Conservation (phyloP, 164 flowering plant genomes). For the Berberis vulgaris region DNA sequence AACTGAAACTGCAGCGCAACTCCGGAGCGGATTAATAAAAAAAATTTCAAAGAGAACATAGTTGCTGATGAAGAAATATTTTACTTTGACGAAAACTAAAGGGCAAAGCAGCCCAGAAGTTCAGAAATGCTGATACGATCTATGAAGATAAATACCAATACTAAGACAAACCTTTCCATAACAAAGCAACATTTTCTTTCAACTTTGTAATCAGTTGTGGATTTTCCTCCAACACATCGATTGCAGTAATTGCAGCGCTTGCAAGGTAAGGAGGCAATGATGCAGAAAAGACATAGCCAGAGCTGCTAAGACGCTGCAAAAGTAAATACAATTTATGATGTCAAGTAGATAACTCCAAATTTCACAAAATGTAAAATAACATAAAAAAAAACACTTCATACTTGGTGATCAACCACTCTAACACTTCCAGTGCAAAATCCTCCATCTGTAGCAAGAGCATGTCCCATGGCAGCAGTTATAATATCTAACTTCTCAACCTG, state of each 20-base stretch:
- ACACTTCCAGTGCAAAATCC: conserved; percentile 98
- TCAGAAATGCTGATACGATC: background rate
- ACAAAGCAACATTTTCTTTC: conserved; percentile 41
- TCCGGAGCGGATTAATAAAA: too few species aligned
- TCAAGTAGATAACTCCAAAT: background rate
- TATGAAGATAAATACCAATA: background rate
- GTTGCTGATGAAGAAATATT: too few species aligned
- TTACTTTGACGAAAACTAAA: background rate
- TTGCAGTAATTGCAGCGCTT: conserved; percentile 40
- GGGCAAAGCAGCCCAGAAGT: background rate
- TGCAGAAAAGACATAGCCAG: conserved; percentile 99
- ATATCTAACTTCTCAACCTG: conserved; percentile 94
- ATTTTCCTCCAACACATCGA: conserved; percentile 28
- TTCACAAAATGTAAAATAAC: background rate
- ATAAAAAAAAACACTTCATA: conserved; percentile 17
- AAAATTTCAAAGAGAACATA: too few species aligned
- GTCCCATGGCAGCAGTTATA: conserved; percentile 95
- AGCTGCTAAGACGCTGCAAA: conserved; percentile 84
- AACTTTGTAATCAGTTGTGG: conserved; percentile 20
- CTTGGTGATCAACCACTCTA: conserved; percentile 93
- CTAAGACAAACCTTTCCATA: conserved; percentile 59
- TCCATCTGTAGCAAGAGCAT: conserved; percentile 89
- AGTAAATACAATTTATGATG: background rate
- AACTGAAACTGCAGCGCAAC: too few species aligned
- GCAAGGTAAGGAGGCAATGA: conserved; percentile 97